Evolutionary conservation across 371 early-diverging fungal species (phyloP).

Genomic region (Apophysomyces trapeziformis): DNA sequence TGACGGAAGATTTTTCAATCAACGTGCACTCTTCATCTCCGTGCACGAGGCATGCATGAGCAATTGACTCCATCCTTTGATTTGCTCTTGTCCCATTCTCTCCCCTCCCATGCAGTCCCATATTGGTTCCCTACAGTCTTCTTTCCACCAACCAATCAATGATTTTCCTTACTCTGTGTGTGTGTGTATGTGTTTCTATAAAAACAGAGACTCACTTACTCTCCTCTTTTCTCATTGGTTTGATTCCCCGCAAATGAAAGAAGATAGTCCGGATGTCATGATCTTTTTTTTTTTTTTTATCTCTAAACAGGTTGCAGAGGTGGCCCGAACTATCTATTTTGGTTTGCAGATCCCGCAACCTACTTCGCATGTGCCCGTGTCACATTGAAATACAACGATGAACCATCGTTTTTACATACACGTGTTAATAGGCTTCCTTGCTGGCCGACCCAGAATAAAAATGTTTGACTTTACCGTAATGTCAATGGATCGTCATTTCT

Average conservation of each 20-base stretch:
- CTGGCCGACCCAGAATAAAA: not conserved
- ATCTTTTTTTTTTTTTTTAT: too few species aligned
- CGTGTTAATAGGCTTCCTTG: not conserved
- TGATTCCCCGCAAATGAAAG: too few species aligned
- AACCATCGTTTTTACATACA: not conserved
- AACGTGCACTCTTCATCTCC: not conserved
- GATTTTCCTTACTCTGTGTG: not conserved
- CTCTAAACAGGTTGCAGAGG: not conserved
- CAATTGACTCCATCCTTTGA: not conserved
- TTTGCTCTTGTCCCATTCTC: too few species aligned
- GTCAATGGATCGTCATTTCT: too few species aligned
- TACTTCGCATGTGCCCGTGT: not conserved
- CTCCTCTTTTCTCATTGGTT: too few species aligned
- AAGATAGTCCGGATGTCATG: too few species aligned
- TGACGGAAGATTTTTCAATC: not conserved
- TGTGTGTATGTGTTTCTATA: not conserved
- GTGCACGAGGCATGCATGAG: constrained; percentile 1
- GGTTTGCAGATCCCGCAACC: not conserved
- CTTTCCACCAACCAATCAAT: not conserved
- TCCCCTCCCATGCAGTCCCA: too few species aligned
- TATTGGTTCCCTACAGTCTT: not conserved
- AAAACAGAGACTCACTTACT: too few species aligned
- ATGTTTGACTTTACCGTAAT: not conserved
- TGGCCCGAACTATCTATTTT: not conserved
- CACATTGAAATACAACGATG: not conserved